phyloP scores from a whole-genome alignment of 2,329 filamentous ascomycete genomes.

The Ambrosiella beaveri region DNA sequence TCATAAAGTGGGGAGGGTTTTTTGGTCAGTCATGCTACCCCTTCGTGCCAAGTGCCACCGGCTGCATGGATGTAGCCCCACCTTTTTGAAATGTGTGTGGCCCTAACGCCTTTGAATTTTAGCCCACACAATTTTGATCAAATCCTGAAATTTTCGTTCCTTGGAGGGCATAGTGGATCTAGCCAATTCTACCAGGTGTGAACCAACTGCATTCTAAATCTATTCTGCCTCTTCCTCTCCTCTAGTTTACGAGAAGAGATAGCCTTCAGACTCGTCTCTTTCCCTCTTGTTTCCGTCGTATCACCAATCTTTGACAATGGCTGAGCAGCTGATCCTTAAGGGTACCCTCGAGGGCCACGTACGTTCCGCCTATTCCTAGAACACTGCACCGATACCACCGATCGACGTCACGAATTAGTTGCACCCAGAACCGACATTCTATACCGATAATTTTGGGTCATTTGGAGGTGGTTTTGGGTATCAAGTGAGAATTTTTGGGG shows the following conservation, averaged over 20 bases:
- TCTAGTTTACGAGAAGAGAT: slow-evolving; percentile 14
- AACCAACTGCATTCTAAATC: slow-evolving; percentile 13
- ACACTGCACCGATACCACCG: neutral
- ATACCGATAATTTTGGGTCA: neutral
- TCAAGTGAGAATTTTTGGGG: neutral
- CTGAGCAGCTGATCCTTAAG: slow-evolving; percentile 90
- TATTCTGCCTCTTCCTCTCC: slow-evolving; percentile 12
- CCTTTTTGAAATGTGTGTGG: slow-evolving; percentile 12
- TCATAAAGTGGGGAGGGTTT: neutral
- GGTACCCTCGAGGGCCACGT: slow-evolving; percentile 95
- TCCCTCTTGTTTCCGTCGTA: slow-evolving; percentile 12
- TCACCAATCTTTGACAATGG: slow-evolving; percentile 34
- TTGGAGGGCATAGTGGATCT: slow-evolving; percentile 13
- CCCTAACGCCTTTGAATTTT: slow-evolving; percentile 13
- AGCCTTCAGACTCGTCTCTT: slow-evolving; percentile 15
- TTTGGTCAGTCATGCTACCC: neutral
- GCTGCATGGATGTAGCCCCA: slow-evolving; percentile 3
- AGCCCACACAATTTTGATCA: slow-evolving; percentile 14
- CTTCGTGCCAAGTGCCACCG: neutral
- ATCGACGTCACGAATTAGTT: neutral
- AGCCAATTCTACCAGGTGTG: slow-evolving; percentile 12
- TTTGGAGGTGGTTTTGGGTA: neutral
- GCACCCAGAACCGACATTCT: neutral
- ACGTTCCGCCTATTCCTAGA: slow-evolving; percentile 25
- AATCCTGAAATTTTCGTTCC: slow-evolving; percentile 13